Percentiles rank a stretch among this genome's conserved stretches.
Conservation (phyloP, 768 basidiomycete genomes). For the Panellus pusillus region DNA sequence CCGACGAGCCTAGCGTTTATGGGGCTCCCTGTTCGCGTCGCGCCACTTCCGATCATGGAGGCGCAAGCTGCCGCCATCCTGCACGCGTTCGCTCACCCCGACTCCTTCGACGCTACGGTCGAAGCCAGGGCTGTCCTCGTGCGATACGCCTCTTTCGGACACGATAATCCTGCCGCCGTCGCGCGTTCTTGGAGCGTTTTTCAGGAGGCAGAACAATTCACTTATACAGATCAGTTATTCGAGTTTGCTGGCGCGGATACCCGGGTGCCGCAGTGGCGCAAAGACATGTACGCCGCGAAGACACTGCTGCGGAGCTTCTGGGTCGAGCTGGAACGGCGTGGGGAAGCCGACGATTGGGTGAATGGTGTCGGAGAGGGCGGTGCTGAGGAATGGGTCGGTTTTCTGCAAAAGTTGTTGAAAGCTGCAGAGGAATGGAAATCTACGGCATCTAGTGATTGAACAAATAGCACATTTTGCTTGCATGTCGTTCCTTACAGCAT, state of each 20-base stretch:
- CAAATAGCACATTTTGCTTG: no score
- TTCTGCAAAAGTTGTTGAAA: constrained; percentile 35
- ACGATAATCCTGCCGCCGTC: constrained; percentile 39
- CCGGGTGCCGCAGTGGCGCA: constrained; percentile 56
- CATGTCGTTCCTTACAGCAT: no score
- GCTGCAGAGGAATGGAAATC: constrained; percentile 28
- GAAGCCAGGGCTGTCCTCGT: constrained; percentile 52
- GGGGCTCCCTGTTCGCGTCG: constrained; percentile 56
- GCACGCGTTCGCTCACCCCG: constrained; percentile 53
- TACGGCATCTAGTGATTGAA: no score
- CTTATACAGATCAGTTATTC: constrained; percentile 63
- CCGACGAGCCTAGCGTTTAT: constrained; percentile 62
- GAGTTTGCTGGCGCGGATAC: constrained; percentile 41
- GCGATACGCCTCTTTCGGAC: constrained; percentile 46
- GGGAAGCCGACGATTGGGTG: constrained; percentile 62
- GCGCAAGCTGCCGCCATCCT: constrained; percentile 69
- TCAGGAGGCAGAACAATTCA: constrained; percentile 55
- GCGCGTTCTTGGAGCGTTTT: constrained; percentile 60
- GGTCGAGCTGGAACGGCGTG: constrained; percentile 54
- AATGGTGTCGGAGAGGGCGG: constrained; percentile 61
- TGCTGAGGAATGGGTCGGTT: constrained; percentile 59
- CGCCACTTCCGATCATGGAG: constrained; percentile 78
- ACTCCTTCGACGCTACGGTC: constrained; percentile 44
- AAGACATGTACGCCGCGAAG: constrained; percentile 53
- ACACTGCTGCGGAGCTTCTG: constrained; percentile 52